Percentiles rank a stretch among this genome's conserved stretches.
These are phyloP conservation scores for Globisporangium canariense DNA, from an alignment of 352 stramenopile genomes.

Conservation along the genomic window DNA sequence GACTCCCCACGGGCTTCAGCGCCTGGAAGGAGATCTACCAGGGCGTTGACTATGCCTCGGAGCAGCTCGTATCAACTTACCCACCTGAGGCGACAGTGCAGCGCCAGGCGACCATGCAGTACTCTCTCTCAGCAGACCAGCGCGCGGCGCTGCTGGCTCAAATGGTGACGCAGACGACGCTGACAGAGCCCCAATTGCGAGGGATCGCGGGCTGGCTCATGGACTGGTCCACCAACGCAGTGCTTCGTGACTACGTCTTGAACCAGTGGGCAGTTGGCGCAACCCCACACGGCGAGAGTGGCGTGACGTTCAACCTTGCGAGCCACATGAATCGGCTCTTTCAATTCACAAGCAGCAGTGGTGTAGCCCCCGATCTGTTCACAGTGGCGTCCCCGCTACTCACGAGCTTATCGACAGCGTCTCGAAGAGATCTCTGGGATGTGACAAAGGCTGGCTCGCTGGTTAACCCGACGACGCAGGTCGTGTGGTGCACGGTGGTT, in stretches of 20 bases:
- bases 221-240: constrained; percentile 34
- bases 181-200: constrained; percentile 37
- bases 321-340: constrained; percentile 28
- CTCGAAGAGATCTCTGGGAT: constrained; percentile 46
- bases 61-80: constrained; percentile 38
- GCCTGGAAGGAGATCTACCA: constrained; percentile 64
- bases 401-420: constrained; percentile 16
- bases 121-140: constrained; percentile 23
- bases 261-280: constrained; percentile 44
- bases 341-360: constrained; percentile 12
- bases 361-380: constrained; percentile 10
- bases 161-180: constrained; percentile 26
- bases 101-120: constrained; percentile 14
- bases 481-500: constrained; percentile 47
- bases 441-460: constrained; percentile 32
- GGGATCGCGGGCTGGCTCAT: constrained; percentile 52
- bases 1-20: constrained; percentile 43
- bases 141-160: constrained; percentile 23
- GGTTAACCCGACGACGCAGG: constrained; percentile 35
- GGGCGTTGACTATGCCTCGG: constrained; percentile 47
- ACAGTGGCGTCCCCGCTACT: constrained; percentile 9
- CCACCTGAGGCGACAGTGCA: constrained; percentile 25
- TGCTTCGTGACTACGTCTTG: constrained; percentile 44
- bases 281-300: constrained; percentile 35
- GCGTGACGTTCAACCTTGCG: constrained; percentile 23